Evolutionary conservation across 2,329 filamentous ascomycete genomes (phyloP).

Genomic region (Claviceps pazoutovae): DNA sequence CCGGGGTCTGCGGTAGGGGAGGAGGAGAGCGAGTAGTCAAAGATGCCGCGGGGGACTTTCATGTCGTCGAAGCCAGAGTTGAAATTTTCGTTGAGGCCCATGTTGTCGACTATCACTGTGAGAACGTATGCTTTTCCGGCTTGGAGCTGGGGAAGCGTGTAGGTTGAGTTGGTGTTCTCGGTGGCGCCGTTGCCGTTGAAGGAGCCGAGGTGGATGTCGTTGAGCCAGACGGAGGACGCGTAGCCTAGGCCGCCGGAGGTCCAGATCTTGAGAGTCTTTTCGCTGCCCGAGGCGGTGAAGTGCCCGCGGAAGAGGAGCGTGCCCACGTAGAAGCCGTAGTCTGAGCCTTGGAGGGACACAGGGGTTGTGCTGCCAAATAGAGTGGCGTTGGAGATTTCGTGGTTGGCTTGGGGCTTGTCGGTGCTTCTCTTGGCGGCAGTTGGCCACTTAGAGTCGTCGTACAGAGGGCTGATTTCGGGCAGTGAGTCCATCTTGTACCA

Average conservation of each 20-base stretch:
- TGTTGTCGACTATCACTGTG: conserved; percentile 60
- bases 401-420: conserved; percentile 32
- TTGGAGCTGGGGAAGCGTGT: conserved; percentile 37
- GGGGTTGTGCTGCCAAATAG: conserved; percentile 43
- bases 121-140: conserved; percentile 43
- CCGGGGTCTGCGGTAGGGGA: conserved; percentile 26
- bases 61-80: conserved; percentile 43
- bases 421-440: neutral
- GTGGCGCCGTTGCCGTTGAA: conserved; percentile 41
- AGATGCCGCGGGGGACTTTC: conserved; percentile 48
- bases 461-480: conserved; percentile 49
- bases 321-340: conserved; percentile 63
- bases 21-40: conserved; percentile 40
- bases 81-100: conserved; percentile 56
- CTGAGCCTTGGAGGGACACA: conserved; percentile 50
- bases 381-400: conserved; percentile 46
- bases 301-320: conserved; percentile 55
- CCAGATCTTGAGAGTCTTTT: conserved; percentile 39
- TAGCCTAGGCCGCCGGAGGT: conserved; percentile 56
- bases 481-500: conserved; percentile 63
- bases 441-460: conserved; percentile 56
- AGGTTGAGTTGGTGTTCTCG: conserved; percentile 38
- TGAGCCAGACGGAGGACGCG: conserved; percentile 53
- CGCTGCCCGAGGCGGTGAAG: conserved; percentile 49
- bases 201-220: conserved; percentile 48